Percentiles rank a stretch among this genome's conserved stretches.
phyloP scores from a whole-genome alignment of 1,139 yeast genomes.

The Kodamaea suecica region DNA sequence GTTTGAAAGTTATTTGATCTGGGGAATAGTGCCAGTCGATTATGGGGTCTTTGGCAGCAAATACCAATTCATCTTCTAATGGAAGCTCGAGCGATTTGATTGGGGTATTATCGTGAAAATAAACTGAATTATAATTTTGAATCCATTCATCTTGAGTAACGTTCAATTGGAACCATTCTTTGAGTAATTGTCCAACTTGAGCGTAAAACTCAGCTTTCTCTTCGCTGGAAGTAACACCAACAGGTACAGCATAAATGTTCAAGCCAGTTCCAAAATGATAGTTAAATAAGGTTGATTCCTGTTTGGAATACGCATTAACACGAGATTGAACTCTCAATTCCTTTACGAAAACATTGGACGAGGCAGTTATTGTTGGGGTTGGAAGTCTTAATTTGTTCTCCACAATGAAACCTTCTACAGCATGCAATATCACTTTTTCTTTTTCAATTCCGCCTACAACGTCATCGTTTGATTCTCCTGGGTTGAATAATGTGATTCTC shows the following conservation, averaged over 20 bases:
- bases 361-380: not conserved
- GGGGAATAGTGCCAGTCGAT: conserved; percentile 5
- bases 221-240: conserved; percentile 6
- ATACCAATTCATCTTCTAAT: conserved; percentile 3
- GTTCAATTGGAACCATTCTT: conserved; percentile 16
- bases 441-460: conserved; percentile 16
- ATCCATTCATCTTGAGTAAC: conserved; percentile 12
- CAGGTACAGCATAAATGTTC: conserved; percentile 28
- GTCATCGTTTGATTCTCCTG: conserved; percentile 24
- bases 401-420: conserved; percentile 16
- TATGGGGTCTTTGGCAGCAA: not conserved
- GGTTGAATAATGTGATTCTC: conserved; percentile 35
- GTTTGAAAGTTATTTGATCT: conserved; percentile 7
- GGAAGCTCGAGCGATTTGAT: not conserved
- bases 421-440: conserved; percentile 9
- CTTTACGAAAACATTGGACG: conserved; percentile 10
- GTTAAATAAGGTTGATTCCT: conserved; percentile 20
- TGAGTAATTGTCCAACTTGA: conserved; percentile 19
- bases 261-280: conserved; percentile 24
- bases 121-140: conserved; percentile 9
- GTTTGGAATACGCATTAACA: conserved; percentile 5
- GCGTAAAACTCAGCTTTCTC: conserved; percentile 20
- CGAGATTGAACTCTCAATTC: conserved; percentile 25
- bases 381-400: conserved; percentile 21
- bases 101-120: conserved; percentile 5